Percentiles rank a stretch among this genome's conserved stretches.
Evolutionary conservation across 257 asterid genomes (phyloP).

Genomic region (Cordia subcordata): DNA sequence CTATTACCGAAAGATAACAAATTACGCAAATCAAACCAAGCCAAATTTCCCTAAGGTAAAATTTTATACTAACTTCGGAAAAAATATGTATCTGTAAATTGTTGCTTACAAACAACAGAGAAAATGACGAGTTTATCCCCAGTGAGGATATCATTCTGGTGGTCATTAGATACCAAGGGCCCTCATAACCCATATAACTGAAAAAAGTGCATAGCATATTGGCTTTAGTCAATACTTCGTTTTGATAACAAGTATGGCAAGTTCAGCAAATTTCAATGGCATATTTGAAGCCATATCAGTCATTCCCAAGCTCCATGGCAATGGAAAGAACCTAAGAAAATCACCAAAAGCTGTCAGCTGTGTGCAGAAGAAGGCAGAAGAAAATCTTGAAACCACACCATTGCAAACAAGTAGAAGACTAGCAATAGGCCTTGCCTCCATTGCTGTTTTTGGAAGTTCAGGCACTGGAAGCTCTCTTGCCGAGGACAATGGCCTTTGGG

Average conservation of each 20-base stretch:
- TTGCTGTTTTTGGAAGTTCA: slow-evolving; percentile 32
- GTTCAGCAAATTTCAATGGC: slow-evolving; percentile 30
- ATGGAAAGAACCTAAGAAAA: slow-evolving; percentile 14
- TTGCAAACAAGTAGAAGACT: slow-evolving; percentile 37
- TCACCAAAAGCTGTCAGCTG: slow-evolving; percentile 13
- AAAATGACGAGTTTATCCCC: neutral
- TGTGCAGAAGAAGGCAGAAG: slow-evolving; percentile 19
- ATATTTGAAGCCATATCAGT: slow-evolving; percentile 34
- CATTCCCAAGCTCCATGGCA: slow-evolving; percentile 21
- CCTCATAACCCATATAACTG: neutral
- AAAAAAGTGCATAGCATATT: neutral
- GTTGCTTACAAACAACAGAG: too few species aligned
- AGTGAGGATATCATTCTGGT: slow-evolving; percentile 1
- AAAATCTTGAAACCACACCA: slow-evolving; percentile 14
- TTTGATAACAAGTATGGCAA: slow-evolving; percentile 33
- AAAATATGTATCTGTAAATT: too few species aligned
- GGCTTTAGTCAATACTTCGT: neutral
- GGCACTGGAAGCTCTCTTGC: slow-evolving; percentile 34
- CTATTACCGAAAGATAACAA: too few species aligned
- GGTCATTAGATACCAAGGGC: neutral
- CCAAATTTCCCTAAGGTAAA: too few species aligned
- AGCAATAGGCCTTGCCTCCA: slow-evolving; percentile 41
- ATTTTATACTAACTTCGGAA: too few species aligned
- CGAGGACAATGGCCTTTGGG: slow-evolving; percentile 65
- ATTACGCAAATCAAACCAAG: too few species aligned